Percentiles rank a stretch among this genome's conserved stretches.
These are phyloP conservation scores for Dothistroma pini DNA, from an alignment of 2,329 filamentous ascomycete genomes.

Conservation along the genomic window DNA sequence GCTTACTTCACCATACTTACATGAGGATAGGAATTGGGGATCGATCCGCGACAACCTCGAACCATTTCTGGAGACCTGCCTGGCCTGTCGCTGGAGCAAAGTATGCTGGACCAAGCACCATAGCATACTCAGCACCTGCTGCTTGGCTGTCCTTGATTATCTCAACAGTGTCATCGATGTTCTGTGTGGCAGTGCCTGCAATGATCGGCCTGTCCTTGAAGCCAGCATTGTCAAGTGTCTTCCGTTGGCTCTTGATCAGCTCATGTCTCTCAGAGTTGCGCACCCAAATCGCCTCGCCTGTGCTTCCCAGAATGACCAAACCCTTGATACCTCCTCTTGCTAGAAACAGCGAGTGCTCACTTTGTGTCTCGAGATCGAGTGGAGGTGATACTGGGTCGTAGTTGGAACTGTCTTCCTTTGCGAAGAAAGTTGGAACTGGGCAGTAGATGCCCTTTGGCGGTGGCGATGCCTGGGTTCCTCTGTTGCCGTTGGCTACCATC, in stretches of 20 bases:
- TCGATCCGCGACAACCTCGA: constrained; percentile 56
- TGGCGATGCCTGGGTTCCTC: constrained; percentile 33
- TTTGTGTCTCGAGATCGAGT: constrained; percentile 57
- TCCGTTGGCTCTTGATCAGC: constrained; percentile 54
- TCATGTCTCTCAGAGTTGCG: constrained; percentile 54
- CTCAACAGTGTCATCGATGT: constrained; percentile 58
- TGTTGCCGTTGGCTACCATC: constrained; percentile 16
- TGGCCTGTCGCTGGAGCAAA: constrained; percentile 59
- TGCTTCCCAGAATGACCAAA: constrained; percentile 60
- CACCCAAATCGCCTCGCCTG: constrained; percentile 62
- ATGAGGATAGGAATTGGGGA: constrained; percentile 60
- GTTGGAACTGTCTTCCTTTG: constrained; percentile 42
- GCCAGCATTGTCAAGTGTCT: constrained; percentile 54
- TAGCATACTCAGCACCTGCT: constrained; percentile 58
- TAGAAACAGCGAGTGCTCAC: constrained; percentile 57
- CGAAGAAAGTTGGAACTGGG: constrained; percentile 63
- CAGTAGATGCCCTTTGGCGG: constrained; percentile 55
- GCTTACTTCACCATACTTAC: constrained; percentile 37
- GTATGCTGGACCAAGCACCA: constrained; percentile 63
- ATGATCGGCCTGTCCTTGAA: constrained; percentile 59
- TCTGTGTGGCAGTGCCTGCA: constrained; percentile 59
- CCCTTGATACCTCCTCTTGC: constrained; percentile 58
- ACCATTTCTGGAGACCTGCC: constrained; percentile 60
- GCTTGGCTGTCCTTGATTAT: constrained; percentile 54
- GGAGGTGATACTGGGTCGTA: constrained; percentile 48